A percentile compares a stretch with the other conserved stretches of the same genome.
These are phyloP conservation scores for Xylaria sp. DNA, from an alignment of 2,329 filamentous ascomycete genomes.

Conservation along the genomic window DNA sequence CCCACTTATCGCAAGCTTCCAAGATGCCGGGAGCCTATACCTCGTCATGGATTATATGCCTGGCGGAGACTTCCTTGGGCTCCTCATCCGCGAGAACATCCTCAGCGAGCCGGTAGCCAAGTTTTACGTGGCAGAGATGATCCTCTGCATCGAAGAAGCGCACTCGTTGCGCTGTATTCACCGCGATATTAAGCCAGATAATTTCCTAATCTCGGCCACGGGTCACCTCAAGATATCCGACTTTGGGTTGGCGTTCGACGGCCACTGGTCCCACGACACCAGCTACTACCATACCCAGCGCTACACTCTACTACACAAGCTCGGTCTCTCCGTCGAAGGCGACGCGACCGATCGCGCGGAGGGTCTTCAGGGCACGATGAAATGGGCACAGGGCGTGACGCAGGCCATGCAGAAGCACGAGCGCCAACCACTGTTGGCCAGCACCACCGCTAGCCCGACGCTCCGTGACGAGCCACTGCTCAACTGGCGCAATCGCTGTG, in stretches of 20 bases:
- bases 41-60: slow-evolving; percentile 99
- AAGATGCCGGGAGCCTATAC: slow-evolving; percentile 85
- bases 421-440: slow-evolving; percentile 48
- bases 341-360: slow-evolving; percentile 72
- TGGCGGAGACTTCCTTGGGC: slow-evolving; percentile 89
- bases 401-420: slow-evolving; percentile 54
- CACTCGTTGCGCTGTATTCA: slow-evolving; percentile 92
- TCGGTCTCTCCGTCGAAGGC: slow-evolving; percentile 78
- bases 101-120: slow-evolving; percentile 80
- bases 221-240: slow-evolving; percentile 96
- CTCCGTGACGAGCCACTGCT: slow-evolving; percentile 63
- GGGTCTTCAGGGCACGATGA: slow-evolving; percentile 50
- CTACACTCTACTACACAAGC: slow-evolving; percentile 78
- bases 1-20: slow-evolving; percentile 86
- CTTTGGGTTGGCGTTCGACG: slow-evolving; percentile 94
- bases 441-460: slow-evolving; percentile 16
- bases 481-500: slow-evolving; percentile 74
- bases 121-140: slow-evolving; percentile 96
- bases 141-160: slow-evolving; percentile 91
- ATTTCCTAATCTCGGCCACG: slow-evolving; percentile 88
- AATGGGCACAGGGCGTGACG: slow-evolving; percentile 54
- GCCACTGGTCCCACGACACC: slow-evolving; percentile 93
- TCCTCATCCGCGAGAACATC: slow-evolving; percentile 85
- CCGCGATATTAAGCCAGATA: slow-evolving; percentile 95
- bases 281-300: slow-evolving; percentile 86